Evolutionary conservation across 1,139 yeast species (phyloP), one percentile per base, ranked within the genome.

Genomic region (Yamadazyma dendronema): DNA sequence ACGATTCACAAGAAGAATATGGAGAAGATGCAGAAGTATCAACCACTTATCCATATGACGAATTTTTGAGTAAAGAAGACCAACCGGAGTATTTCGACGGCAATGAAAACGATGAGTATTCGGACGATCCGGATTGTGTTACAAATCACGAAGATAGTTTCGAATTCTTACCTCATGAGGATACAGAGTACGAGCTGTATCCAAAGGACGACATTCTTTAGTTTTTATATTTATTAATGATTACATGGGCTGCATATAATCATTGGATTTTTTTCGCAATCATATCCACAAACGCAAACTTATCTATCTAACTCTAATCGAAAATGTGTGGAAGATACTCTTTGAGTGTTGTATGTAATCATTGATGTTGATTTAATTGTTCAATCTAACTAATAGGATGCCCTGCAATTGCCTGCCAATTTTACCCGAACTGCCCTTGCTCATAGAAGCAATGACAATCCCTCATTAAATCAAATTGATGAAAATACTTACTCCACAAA

Each of bases 321-420:
- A n/a, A n/a, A 19, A 69, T 70, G 76, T 70, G 76, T 54, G 76
- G 76, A 7, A 46, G 76, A n/a, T 70, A 61, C 44, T 68, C 75
- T 3, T 48, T 67, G 34, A 71, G 68, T 29, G 53, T 66, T 14
- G 74, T 67, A 63, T 35, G 72, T 65, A 39, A 12, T 14, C 8
- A 5, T 17, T 4, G 29, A 26, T 14, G 4, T 14, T 13, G 9
- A 6, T 13, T 26, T 6, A 14, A 26, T 6, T 26, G 6, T 4
- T 13, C 4, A 26, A 12, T 26, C 12, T 6, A 13, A 12, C 12
- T 26, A 6, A 5, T n/a, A 60, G 67, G 48, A 57, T 30, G 47
- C 62, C 8, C 49, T 50, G 17, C 62, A 65, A 12, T 47, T 68
- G 16, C 72, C 71, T 0, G 46, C 50, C 14, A 54, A 49, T 30